Base-by-base conservation (phyloP, 176 grass and related monocot genomes). In the Cenchrus purpureus region DNA sequence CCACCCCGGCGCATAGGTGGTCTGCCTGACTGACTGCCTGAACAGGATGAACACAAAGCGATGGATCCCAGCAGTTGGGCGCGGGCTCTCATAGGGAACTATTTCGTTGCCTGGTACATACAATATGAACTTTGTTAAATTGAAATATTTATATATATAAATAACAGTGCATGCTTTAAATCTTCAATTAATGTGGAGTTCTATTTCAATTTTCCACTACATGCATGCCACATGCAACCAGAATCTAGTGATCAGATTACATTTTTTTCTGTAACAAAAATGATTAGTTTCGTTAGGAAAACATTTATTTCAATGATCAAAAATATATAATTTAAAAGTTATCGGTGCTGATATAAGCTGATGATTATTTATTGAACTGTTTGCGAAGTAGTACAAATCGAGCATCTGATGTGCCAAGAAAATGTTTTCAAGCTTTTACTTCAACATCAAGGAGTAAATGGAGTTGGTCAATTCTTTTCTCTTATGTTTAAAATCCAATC, bases 41-140 rank as follows among this genome's bases (percentile, higher is more conserved):
- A 97, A 97, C 52, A 97, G 53, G 71, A 97, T 84, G 28, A 97
- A 95, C 65, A 92, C 95, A 14, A 97, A 95, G 14, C 95, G 88
- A 72, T 97, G 95, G 74, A 97, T 97, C 64, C 95, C 95, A 1
- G 87, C 90, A 62, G 78, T 86, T 79, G 95, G 95, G 40, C 89
- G 85, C 49, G 95, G 95, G 80, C 90, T 90, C 82, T 97, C 92
- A 31, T 97, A 97, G 28, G 89, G 58, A 6, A 97, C 90, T 61
- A 97, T 92, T 68, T 97, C 95, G 82, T 83, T 91, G 58, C 95
- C 95, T 97, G 83, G 12, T 34, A 53, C 68, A 95, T 66, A 83
- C 16, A 75, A 82, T 89, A 69, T 49, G 46, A 83, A 88, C 10
- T 44, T 76, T 31, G 13, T 65, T 73, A 11, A 77, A 70, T 66